A percentile compares a stretch with the other conserved stretches of the same genome.
phyloP scores from a whole-genome alignment of 2,329 filamentous ascomycete species.

The Ophiostoma triangulosporum region DNA sequence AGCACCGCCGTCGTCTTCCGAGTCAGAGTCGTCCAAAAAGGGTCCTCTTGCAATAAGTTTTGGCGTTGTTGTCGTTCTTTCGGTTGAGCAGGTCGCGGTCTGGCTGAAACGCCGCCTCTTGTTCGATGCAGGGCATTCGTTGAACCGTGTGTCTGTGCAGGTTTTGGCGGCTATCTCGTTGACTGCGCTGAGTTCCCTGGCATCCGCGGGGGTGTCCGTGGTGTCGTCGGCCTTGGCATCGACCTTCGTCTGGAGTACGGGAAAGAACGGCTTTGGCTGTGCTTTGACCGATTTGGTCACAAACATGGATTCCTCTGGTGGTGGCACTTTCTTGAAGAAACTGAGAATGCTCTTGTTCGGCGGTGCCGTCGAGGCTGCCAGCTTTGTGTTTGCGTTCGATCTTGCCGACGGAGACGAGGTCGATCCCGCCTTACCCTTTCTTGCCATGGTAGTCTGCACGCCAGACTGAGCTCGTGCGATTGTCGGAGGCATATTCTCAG shows the following conservation, averaged over 20 bases:
- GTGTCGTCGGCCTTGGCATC: not conserved
- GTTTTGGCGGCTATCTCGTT: not conserved
- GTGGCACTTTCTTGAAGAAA: conserved; percentile 60
- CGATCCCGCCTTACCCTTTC: conserved; percentile 8
- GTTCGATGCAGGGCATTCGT: not conserved
- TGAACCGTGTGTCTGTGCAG: not conserved
- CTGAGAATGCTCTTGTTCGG: conserved; percentile 54
- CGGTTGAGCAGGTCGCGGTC: not conserved
- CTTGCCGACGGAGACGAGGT: conserved; percentile 1
- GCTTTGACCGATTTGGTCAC: conserved; percentile 14
- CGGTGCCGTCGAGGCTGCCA: conserved; percentile 9
- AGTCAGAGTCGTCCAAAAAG: conserved; percentile 45
- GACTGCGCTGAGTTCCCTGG: too few species aligned
- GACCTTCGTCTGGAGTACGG: not conserved
- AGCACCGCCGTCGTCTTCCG: not conserved
- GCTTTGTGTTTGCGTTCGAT: not conserved
- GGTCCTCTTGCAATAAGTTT: conserved; percentile 29
- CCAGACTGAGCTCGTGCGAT: conserved; percentile 4
- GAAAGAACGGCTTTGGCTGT: not conserved
- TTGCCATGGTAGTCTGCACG: conserved; percentile 5
- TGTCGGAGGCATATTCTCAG: conserved; percentile 6
- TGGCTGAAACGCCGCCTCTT: conserved; percentile 5
- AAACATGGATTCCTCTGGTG: conserved; percentile 46
- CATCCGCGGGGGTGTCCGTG: too few species aligned
- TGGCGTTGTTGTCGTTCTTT: conserved; percentile 30